Evolutionary conservation across 306 rosid species (phyloP), one percentile per base, ranked within the genome.

Genomic region (Fragaria iinumae): DNA sequence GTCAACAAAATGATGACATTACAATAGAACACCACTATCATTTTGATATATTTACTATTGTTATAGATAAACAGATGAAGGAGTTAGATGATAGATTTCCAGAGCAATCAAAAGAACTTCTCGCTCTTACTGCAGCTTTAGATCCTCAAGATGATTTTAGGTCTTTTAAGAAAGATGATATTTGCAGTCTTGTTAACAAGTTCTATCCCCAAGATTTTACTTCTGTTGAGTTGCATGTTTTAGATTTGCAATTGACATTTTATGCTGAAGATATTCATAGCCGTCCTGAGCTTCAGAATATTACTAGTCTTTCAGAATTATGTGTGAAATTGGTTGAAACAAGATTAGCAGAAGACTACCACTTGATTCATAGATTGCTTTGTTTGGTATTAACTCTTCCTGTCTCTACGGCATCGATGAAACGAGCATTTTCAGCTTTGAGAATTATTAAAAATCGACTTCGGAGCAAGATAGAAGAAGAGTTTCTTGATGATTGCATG

Each of bases 161-260:
- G n/a, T n/a, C n/a, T n/a, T n/a, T n/a, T n/a, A n/a, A n/a, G n/a
- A n/a, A n/a, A n/a, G n/a, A 32, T 65, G 11, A 6, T 65, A 65
- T 65, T 12, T 65, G 44, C 1, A 14, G 0, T 38, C 69, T 65
- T 65, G 69, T 45, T 29, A 8, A 32, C 11, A 65, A 65, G 44
- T 65, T 65, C 13, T 65, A 29, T 29, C 69, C 69, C 16, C 45
- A 65, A 65, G 69, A 65, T 65, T 65, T 65, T 21, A 57, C 64
- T 11, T 23, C 34, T 10, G 4, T 16, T 57, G 17, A 57, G 64
- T 57, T 57, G 16, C 45, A 25, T 16, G 45, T 11, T 65, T 32
- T 17, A 65, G 20, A 34, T 32, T 25, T 29, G 69, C 20, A 65
- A 65, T 65, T 25, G n/a, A 1, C 11, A 34, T 65, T 29, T 34